Evolutionary conservation across 768 basidiomycete species (phyloP), one percentile per base, ranked within the genome.

Genomic region (Lentinula aciculospora): DNA sequence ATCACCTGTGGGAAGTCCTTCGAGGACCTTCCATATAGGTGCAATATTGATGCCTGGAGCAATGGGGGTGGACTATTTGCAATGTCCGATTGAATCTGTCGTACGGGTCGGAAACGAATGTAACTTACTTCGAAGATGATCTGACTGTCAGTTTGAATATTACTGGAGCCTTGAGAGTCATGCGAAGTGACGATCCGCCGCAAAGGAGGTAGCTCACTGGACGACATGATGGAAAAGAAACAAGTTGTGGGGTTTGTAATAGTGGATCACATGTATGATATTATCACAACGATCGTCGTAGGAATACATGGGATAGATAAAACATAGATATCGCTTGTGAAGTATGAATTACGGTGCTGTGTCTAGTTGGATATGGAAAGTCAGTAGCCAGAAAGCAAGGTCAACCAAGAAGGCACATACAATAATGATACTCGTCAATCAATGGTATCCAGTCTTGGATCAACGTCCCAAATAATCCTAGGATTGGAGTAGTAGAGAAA

Each of bases 381-480:
- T 29, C n/a, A 39, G 34, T 53, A 2, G 28, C 25, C 19, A 51
- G 49, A 15, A 42, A 48, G 34, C 62, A 4, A 25, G 12, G 2
- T 19, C 36, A 28, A 28, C 9, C 32, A 34, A 27, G 15, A 21
- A 6, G 36, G n/a, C 25, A 36, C 92, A 60, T 66, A 92, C 92
- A 94, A 77, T 94, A 94, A 74, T 94, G 86, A 73, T 94, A 94
- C 66, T 90, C 89, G 68, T 94, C 84, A 60, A 94, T 89, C 67
- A 94, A 72, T 19, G 91, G 92, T 61, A 94, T 83, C 92, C 92
- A 94, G 65, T 92, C 91, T 61, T 83, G 85, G 58, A 91, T 68
- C 58, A 94, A 72, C 25, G 84, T 81, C 62, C 89, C 77, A 39
- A 91, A 69, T 48, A 92, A 67, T n/a, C 85, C 82, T 27, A 94